These are phyloP conservation scores for Eucalyptus curtisii DNA, from an alignment of 345 rosid genomes.

Conservation along the genomic window DNA sequence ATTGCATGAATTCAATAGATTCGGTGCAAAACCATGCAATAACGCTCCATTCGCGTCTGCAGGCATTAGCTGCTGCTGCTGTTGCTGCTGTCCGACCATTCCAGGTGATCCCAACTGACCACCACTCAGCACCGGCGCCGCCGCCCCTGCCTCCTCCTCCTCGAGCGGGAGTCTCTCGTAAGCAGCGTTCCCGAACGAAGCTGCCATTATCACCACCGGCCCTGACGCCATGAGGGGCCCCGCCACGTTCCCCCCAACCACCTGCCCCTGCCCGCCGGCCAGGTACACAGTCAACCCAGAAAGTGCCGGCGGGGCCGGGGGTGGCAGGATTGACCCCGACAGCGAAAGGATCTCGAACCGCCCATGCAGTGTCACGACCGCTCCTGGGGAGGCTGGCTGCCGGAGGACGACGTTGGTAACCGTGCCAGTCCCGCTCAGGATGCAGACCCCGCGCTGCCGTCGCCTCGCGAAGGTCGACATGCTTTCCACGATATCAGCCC, in stretches of 20 bases:
- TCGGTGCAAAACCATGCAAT: slow-evolving; percentile 68
- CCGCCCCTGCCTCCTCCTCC: background rate
- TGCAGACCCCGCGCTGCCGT: slow-evolving; percentile 80
- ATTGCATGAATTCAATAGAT: slow-evolving; percentile 48
- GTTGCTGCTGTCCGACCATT: slow-evolving; percentile 17
- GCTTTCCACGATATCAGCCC: slow-evolving; percentile 76
- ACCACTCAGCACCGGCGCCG: slow-evolving; percentile 17
- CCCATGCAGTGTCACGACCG: slow-evolving; percentile 78
- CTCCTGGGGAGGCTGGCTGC: slow-evolving; percentile 78
- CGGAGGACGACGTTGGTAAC: slow-evolving; percentile 69
- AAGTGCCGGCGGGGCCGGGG: slow-evolving; percentile 90
- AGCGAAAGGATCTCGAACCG: slow-evolving; percentile 88
- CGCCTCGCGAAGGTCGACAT: slow-evolving; percentile 65
- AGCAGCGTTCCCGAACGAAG: slow-evolving; percentile 98
- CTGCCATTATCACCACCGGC: slow-evolving; percentile 90
- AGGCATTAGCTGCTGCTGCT: slow-evolving; percentile 53
- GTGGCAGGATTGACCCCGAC: slow-evolving; percentile 84
- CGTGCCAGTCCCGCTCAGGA: slow-evolving; percentile 80
- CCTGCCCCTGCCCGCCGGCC: slow-evolving; percentile 98
- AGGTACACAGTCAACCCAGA: slow-evolving; percentile 76
- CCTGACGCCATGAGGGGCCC: slow-evolving; percentile 80
- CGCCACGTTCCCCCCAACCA: slow-evolving; percentile 83
- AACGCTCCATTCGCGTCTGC: slow-evolving; percentile 15
- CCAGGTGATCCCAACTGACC: slow-evolving; percentile 28
- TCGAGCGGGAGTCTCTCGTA: background rate